These are phyloP conservation scores for Pythium dissimile DNA, from an alignment of 352 stramenopile species.

Conservation along the genomic window DNA sequence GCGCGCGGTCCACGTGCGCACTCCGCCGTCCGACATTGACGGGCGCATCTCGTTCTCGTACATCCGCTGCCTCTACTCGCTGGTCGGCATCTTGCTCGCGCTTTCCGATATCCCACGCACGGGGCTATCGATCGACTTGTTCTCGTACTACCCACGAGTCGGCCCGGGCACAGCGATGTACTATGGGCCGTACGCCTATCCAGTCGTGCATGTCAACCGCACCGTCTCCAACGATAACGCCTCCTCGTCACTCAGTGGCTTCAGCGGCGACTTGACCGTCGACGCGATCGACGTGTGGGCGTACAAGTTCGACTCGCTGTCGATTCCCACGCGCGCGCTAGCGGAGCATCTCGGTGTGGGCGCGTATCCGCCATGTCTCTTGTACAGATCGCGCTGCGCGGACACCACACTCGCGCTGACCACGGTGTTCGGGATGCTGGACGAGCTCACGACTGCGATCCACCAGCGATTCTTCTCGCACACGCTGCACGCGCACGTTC, in stretches of 20 bases:
- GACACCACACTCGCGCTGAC: constrained; percentile 13
- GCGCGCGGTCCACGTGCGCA: not conserved
- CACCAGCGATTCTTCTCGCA: constrained; percentile 9
- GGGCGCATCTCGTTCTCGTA: constrained; percentile 30
- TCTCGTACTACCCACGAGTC: constrained; percentile 23
- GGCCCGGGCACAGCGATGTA: constrained; percentile 27
- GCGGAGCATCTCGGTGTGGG: constrained; percentile 5
- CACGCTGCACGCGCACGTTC: not conserved
- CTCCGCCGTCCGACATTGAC: constrained; percentile 22
- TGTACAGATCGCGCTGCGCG: constrained; percentile 17
- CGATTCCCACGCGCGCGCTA: constrained; percentile 12
- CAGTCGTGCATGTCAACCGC: constrained; percentile 28
- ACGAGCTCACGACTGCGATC: constrained; percentile 24
- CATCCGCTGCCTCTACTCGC: constrained; percentile 29
- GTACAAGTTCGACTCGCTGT: constrained; percentile 24
- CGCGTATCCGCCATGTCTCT: constrained; percentile 27
- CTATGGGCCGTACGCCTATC: constrained; percentile 52
- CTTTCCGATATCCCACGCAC: constrained; percentile 54
- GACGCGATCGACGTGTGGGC: constrained; percentile 4
- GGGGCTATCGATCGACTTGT: constrained; percentile 30
- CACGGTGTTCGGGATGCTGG: constrained; percentile 34
- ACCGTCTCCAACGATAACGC: not conserved
- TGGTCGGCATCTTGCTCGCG: constrained; percentile 33
- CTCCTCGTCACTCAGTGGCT: too few relatives aligned
- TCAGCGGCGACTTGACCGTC: not conserved